Conservation (phyloP, 2,329 filamentous ascomycete species). For the Aspergillus bombycis region DNA sequence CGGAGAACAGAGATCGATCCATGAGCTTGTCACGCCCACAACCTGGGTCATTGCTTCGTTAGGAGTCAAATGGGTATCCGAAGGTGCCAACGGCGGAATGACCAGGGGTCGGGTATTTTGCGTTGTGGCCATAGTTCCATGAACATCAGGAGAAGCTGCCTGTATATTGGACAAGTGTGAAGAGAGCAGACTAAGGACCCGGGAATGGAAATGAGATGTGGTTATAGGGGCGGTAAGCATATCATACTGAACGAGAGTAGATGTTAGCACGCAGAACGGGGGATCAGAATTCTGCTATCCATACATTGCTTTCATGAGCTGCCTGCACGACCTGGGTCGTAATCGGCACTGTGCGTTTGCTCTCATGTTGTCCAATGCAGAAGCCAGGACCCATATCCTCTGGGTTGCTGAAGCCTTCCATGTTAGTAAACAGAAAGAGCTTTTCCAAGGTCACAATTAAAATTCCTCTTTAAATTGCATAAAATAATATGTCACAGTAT, state of each 20-base stretch:
- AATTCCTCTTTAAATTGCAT: not conserved
- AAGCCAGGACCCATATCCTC: slow-evolving; percentile 52
- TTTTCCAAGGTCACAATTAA: not conserved
- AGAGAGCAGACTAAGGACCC: slow-evolving; percentile 58
- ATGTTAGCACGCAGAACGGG: slow-evolving; percentile 10
- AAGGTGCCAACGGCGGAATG: slow-evolving; percentile 45
- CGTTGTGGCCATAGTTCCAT: slow-evolving; percentile 44
- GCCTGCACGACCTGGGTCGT: slow-evolving; percentile 55
- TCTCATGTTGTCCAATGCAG: slow-evolving; percentile 66
- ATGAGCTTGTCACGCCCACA: slow-evolving; percentile 79
- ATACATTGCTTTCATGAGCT: slow-evolving; percentile 61
- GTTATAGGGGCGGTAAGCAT: slow-evolving; percentile 67
- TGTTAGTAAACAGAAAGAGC: slow-evolving; percentile 21
- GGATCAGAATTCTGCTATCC: slow-evolving; percentile 18
- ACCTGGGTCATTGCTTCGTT: slow-evolving; percentile 80
- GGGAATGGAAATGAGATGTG: slow-evolving; percentile 61
- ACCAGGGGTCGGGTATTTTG: slow-evolving; percentile 44
- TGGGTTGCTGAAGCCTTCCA: slow-evolving; percentile 35
- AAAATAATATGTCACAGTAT: not conserved
- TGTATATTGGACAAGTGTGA: slow-evolving; percentile 53
- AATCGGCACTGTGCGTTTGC: slow-evolving; percentile 52
- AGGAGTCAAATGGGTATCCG: slow-evolving; percentile 68
- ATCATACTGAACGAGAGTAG: slow-evolving; percentile 57
- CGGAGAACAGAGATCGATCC: slow-evolving; percentile 85
- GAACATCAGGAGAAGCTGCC: slow-evolving; percentile 34